Percentiles rank a stretch among this genome's conserved stretches.
phyloP scores from a whole-genome alignment of 257 asterid species.

The Marsdenia floribunda region DNA sequence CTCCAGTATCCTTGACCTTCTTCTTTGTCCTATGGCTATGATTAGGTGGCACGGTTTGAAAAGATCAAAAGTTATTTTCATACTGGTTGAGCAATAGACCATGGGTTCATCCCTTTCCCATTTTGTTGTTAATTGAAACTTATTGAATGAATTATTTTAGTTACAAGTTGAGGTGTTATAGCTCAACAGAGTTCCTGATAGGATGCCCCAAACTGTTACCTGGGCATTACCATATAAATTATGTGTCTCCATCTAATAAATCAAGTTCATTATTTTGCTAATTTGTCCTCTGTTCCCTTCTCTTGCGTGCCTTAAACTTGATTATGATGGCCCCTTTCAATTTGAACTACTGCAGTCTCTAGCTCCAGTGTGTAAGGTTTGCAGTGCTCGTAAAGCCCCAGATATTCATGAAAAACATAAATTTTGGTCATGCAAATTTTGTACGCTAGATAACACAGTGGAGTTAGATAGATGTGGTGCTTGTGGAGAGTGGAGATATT shows the following conservation, averaged over 20 bases:
- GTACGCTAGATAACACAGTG: constrained; percentile 62
- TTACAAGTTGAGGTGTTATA: neutral
- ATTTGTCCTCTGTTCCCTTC: neutral
- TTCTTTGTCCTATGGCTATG: neutral
- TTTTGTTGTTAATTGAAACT: neutral
- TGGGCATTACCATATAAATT: neutral
- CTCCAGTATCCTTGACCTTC: neutral
- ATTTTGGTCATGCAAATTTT: constrained; percentile 72
- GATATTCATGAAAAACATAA: constrained; percentile 28
- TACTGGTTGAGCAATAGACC: neutral
- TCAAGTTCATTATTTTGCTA: neutral
- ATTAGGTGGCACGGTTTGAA: neutral
- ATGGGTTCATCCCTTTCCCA: neutral
- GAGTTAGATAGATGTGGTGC: constrained; percentile 59
- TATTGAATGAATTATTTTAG: neutral
- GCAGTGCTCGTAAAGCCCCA: constrained; percentile 54
- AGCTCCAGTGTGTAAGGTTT: constrained; percentile 74
- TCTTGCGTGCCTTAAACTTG: neutral
- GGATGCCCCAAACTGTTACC: neutral
- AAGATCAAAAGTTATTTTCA: neutral
- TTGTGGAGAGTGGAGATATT: constrained; percentile 80
- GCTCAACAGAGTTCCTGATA: neutral
- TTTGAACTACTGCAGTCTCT: constrained; percentile 40
- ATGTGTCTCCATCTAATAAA: neutral
- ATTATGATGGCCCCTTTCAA: neutral